Conservation (phyloP, 257 asterid species). For the Capsicum pubescens region DNA sequence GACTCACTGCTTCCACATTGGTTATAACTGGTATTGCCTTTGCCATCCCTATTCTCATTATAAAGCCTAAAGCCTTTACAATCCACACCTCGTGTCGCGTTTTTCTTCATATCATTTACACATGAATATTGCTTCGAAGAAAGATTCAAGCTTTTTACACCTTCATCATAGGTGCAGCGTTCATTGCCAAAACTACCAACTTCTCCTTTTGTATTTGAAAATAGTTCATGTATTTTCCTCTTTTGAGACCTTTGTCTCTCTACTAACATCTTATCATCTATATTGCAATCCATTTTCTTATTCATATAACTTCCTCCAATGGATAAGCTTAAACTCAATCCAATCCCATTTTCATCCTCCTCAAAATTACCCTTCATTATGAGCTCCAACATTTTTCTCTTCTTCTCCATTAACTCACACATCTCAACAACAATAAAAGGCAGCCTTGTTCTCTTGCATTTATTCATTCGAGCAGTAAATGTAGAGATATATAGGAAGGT, state of each 20-base stretch:
- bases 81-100: no score
- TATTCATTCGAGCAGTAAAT: constrained; percentile 9
- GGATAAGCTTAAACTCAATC: constrained; percentile 70
- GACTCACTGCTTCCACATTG: constrained; percentile 42
- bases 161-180: neutral
- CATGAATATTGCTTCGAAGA: constrained; percentile 29
- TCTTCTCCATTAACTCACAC: no score
- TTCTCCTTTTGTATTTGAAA: constrained; percentile 28
- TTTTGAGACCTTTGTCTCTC: constrained; percentile 45
- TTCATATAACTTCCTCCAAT: constrained; percentile 60
- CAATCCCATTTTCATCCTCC: constrained; percentile 47
- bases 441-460: neutral
- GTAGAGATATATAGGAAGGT: constrained; percentile 29
- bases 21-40: constrained; percentile 6
- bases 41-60: constrained; percentile 21
- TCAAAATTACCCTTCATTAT: constrained; percentile 27
- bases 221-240: constrained; percentile 36
- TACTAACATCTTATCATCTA: constrained; percentile 27
- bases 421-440: no score
- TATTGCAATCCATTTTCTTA: neutral
- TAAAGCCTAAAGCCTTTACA: constrained; percentile 29
- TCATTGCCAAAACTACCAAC: neutral
- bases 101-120: neutral
- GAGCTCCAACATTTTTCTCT: constrained; percentile 34
- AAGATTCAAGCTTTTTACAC: constrained; percentile 34